Evolutionary conservation across 306 rosid species (phyloP), one percentile per base, ranked within the genome.

Genomic region (Trichosanthes truncata): DNA sequence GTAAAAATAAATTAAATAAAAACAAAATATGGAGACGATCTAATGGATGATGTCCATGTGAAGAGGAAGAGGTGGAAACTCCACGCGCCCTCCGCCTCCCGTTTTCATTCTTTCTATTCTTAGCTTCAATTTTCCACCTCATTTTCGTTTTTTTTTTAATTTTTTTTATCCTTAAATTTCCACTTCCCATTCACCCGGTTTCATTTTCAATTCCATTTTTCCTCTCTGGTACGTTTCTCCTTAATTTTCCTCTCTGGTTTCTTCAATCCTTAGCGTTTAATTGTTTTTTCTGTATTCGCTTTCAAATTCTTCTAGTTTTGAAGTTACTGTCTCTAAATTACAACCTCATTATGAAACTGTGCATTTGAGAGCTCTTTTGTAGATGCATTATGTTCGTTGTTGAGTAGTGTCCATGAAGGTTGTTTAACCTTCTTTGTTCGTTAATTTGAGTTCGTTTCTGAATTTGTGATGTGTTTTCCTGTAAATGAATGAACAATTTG

Each of bases 61-160:
- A 35, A 4, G 52, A n/a, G 80, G 45, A 61, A 21, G 80, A 45
- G 40, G 80, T 36, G 67, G 79, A 67, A 40, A n/a, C 60, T 43
- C 80, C 33, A 59, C 79, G 62, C 79, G 79, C 63, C 79, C 79
- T 51, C 57, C 35, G 15, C 80, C 55, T 77, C 80, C 80, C 69
- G 29, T 35, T 57, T 40, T 15, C 3, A 15, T 48, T 48, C 13
- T 15, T 26, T 73, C 78, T 73, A 77, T 77, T 77, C 52, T 38
- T 4, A 10, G 52, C 52, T 14, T 4, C 35, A 40, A 38, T 77
- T 77, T 77, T 36, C 69, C 68, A 20, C 55, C 69, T 77, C 80
- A 12, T 21, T 77, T 76, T 77, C 67, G 0, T 76, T 76, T 20
- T 11, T 21, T 35, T 6, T 7, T 6, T 2, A 33, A 13, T 48